Conservation (phyloP, 495 filamentous ascomycete species). For the Podospora didyma region DNA sequence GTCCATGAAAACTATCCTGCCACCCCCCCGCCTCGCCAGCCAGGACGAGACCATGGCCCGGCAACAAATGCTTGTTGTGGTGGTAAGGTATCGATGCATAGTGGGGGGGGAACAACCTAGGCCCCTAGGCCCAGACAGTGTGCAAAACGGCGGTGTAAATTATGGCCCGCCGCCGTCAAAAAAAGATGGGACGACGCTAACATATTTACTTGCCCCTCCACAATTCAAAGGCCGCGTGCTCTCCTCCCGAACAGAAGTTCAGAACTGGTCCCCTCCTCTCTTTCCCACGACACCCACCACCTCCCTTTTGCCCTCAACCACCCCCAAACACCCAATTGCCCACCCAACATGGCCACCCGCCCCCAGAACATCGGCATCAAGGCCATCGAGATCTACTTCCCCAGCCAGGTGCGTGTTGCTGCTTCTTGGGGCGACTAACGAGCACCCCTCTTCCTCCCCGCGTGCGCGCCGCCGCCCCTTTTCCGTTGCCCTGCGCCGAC, state of each 20-base stretch:
- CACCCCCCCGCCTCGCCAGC: neutral
- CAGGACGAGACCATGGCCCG: neutral
- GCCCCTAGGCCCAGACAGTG: no score
- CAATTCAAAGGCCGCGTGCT: slow-evolving; percentile 15
- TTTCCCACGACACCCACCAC: slow-evolving; percentile 14
- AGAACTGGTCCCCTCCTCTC: neutral
- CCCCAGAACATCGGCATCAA: slow-evolving; percentile 98
- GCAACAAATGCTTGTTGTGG: neutral
- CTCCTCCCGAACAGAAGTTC: neutral
- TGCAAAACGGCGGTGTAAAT: slow-evolving; percentile 22
- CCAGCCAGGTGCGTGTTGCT: slow-evolving; percentile 70
- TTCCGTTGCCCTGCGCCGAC: slow-evolving; percentile 11
- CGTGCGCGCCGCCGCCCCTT: neutral
- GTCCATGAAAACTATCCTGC: neutral
- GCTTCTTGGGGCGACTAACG: no score
- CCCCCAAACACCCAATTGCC: slow-evolving; percentile 22
- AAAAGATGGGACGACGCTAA: slow-evolving; percentile 20
- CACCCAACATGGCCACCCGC: slow-evolving; percentile 70
- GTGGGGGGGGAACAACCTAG: neutral
- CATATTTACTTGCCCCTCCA: slow-evolving; percentile 18
- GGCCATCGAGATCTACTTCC: slow-evolving; percentile 99
- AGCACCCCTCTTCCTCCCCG: neutral
- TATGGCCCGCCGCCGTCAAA: no score
- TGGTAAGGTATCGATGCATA: neutral
- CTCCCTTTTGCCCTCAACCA: slow-evolving; percentile 3